These are phyloP conservation scores for Boletus barrowsii DNA, from an alignment of 768 basidiomycete genomes.

Conservation along the genomic window DNA sequence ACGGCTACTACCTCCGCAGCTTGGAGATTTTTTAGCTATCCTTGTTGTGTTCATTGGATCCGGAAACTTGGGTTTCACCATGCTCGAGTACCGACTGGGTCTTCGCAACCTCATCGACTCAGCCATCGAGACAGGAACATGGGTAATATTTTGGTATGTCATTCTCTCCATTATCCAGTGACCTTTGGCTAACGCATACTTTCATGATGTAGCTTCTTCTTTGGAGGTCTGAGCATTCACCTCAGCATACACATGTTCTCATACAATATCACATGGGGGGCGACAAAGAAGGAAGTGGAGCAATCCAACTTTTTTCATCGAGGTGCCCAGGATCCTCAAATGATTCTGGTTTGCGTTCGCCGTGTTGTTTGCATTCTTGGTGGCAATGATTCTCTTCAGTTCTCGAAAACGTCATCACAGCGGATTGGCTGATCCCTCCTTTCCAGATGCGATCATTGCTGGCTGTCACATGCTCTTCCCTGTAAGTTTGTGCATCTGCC, in stretches of 20 bases:
- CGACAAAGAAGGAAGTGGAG: constrained; percentile 81
- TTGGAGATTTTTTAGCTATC: constrained; percentile 77
- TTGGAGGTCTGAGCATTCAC: constrained; percentile 53
- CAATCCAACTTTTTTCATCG: constrained; percentile 87
- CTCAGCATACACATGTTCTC: constrained; percentile 53
- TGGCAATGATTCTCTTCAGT: constrained; percentile 57
- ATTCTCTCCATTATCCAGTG: too few relatives aligned
- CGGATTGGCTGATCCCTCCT: constrained; percentile 59
- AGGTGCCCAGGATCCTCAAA: constrained; percentile 79
- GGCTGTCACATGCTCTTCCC: constrained; percentile 73
- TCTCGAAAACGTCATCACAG: constrained; percentile 47
- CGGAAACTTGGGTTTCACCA: constrained; percentile 66
- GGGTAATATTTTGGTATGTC: constrained; percentile 37
- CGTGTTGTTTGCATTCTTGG: constrained; percentile 49
- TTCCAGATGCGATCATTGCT: constrained; percentile 70
- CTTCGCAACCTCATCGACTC: constrained; percentile 20
- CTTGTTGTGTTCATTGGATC: constrained; percentile 70
- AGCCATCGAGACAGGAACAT: constrained; percentile 22
- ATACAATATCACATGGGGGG: constrained; percentile 58
- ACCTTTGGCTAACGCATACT: neutral
- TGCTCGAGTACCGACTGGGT: constrained; percentile 72
- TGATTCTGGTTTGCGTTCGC: constrained; percentile 70
- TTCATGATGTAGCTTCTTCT: constrained; percentile 42
- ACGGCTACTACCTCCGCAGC: constrained; percentile 72
- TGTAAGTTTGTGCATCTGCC: constrained; percentile 38